Evolutionary conservation across 2,329 filamentous ascomycete species (phyloP).

Genomic region (Clarireedia hainanense): DNA sequence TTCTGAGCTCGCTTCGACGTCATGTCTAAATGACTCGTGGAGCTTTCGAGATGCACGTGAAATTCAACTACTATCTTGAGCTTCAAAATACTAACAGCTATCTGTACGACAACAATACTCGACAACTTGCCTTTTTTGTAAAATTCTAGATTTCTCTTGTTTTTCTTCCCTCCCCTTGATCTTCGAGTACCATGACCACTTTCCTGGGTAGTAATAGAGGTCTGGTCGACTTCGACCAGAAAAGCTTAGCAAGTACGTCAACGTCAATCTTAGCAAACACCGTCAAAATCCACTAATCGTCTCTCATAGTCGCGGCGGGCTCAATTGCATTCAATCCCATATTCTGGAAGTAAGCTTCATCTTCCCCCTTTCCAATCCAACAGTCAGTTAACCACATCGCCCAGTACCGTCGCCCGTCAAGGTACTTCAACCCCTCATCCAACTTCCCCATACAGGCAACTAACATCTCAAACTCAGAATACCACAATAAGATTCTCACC

Average conservation of each 20-base stretch:
- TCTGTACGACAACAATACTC: not conserved
- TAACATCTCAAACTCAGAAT: conserved; percentile 52
- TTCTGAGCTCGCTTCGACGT: conserved; percentile 15
- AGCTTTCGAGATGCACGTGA: conserved; percentile 1
- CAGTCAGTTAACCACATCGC: conserved; percentile 6
- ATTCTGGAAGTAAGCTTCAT: conserved; percentile 88
- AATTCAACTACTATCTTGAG: not conserved
- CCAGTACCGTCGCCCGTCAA: conserved; percentile 73
- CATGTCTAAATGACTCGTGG: conserved; percentile 9
- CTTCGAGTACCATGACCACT: conserved; percentile 20
- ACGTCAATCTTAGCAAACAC: conserved; percentile 5
- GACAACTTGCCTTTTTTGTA: not conserved
- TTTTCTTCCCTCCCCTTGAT: not conserved
- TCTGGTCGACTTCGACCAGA: conserved; percentile 56
- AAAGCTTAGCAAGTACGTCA: conserved; percentile 56
- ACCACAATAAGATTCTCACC: conserved; percentile 82
- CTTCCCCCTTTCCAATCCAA: not conserved
- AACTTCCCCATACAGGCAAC: conserved; percentile 7
- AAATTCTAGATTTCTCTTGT: not conserved
- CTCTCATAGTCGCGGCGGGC: conserved; percentile 60
- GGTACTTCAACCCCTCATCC: conserved; percentile 41
- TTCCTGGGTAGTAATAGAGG: conserved; percentile 20
- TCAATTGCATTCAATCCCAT: conserved; percentile 92
- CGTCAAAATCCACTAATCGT: conserved; percentile 16
- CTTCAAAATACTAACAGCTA: not conserved